These are phyloP conservation scores for Calonectria leucothoes DNA, from an alignment of 2,329 filamentous ascomycete genomes.

Conservation along the genomic window DNA sequence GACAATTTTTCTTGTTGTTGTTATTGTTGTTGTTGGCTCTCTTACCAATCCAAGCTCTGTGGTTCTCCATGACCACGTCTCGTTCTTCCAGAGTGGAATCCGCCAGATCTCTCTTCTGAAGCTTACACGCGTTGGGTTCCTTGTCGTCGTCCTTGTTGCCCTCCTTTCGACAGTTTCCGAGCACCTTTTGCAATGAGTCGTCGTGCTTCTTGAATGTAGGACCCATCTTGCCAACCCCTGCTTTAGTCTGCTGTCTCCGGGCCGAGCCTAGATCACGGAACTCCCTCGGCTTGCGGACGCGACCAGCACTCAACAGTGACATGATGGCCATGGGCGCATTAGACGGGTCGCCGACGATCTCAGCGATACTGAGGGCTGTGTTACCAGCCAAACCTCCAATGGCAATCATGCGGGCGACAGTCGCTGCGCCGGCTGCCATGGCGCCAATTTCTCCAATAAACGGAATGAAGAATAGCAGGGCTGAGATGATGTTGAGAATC, in stretches of 20 bases:
- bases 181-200: neutral
- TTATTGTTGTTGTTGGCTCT: neutral
- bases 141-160: neutral
- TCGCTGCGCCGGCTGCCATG: neutral
- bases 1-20: neutral
- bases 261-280: neutral
- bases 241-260: neutral
- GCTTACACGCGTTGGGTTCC: neutral
- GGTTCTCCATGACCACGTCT: neutral
- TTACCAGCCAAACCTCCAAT: neutral
- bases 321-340: neutral
- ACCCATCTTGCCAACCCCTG: neutral
- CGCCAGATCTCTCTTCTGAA: neutral
- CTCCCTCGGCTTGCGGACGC: neutral
- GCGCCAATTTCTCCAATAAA: neutral
- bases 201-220: neutral
- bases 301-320: neutral
- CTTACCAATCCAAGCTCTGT: neutral
- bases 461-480: neutral
- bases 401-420: neutral
- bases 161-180: neutral
- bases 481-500: neutral
- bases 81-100: neutral
- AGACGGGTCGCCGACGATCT: neutral
- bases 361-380: neutral